phyloP scores from a whole-genome alignment of 306 rosid species.

The Castanea mollissima region DNA sequence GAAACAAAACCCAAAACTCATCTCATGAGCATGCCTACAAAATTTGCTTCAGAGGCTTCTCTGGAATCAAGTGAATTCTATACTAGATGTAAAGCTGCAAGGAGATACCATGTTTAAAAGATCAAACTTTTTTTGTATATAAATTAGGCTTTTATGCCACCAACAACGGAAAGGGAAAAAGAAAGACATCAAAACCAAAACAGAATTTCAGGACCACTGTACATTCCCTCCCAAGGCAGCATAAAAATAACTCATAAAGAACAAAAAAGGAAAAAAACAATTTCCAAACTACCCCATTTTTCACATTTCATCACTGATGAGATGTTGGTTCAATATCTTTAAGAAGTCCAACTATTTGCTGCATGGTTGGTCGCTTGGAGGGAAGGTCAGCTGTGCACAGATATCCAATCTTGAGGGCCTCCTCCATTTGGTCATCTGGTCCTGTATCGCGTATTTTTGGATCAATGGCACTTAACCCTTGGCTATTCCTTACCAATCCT shows the following conservation, averaged over 20 bases:
- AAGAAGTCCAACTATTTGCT: conserved; percentile 96
- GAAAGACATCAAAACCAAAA: conserved; percentile 27
- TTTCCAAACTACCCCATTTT: conserved; percentile 4
- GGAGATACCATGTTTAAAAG: conserved; percentile 12
- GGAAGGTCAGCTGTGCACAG: conserved; percentile 96
- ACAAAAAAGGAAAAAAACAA: conserved; percentile 22
- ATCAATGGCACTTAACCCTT: conserved; percentile 66
- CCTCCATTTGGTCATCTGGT: conserved; percentile 69
- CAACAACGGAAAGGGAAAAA: conserved; percentile 20
- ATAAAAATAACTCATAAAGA: conserved; percentile 27
- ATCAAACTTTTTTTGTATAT: conserved; percentile 35
- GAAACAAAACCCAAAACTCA: neutral
- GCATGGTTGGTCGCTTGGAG: conserved; percentile 93
- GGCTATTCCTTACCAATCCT: conserved; percentile 71
- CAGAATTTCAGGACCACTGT: conserved; percentile 41
- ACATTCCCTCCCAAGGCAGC: conserved; percentile 37
- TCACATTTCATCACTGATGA: conserved; percentile 28
- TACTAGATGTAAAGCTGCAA: conserved; percentile 9
- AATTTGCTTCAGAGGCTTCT: neutral
- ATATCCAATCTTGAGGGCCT: conserved; percentile 91
- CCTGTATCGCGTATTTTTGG: conserved; percentile 68
- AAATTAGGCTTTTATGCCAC: conserved; percentile 34
- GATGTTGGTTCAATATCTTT: conserved; percentile 78
- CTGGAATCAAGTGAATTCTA: neutral
- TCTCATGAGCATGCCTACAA: neutral